Percentiles rank a stretch among this genome's conserved stretches.
These are phyloP conservation scores for Crithidia fasciculata DNA, from an alignment of 208 protist genomes.

Conservation along the genomic window DNA sequence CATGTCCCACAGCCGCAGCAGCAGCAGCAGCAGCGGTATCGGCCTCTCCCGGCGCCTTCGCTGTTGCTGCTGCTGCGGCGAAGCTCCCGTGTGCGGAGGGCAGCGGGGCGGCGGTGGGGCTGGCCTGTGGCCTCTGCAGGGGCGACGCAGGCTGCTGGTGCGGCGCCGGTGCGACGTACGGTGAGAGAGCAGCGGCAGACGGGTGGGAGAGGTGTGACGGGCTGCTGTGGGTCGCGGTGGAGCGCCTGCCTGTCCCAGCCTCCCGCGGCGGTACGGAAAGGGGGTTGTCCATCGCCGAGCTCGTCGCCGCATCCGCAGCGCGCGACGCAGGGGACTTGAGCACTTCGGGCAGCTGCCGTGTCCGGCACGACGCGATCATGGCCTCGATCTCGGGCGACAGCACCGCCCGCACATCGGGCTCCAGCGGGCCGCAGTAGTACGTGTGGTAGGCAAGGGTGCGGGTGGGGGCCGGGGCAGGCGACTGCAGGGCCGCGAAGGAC, in stretches of 20 bases:
- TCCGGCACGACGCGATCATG: slow-evolving; percentile 37
- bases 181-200: neutral
- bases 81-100: slow-evolving; percentile 8
- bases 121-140: neutral
- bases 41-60: neutral
- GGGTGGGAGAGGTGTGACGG: neutral
- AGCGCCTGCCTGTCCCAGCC: neutral
- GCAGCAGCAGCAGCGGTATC: too few species aligned
- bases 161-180: neutral
- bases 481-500: slow-evolving; percentile 4
- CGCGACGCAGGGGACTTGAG: neutral
- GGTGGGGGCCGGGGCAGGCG: neutral
- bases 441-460: slow-evolving; percentile 35
- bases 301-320: neutral
- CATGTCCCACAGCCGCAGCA: slow-evolving; percentile 1
- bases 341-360: slow-evolving; percentile 15
- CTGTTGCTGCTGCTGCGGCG: neutral
- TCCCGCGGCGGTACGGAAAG: neutral
- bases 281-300: neutral
- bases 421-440: slow-evolving; percentile 63
- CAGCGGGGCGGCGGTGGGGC: too few species aligned
- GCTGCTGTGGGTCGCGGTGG: slow-evolving; percentile 1
- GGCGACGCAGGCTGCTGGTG: neutral
- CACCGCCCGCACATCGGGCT: slow-evolving; percentile 55
- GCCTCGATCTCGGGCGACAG: slow-evolving; percentile 51